Evolutionary conservation across 2,329 filamentous ascomycete genomes (phyloP).

Genomic region (Claviceps capensis): DNA sequence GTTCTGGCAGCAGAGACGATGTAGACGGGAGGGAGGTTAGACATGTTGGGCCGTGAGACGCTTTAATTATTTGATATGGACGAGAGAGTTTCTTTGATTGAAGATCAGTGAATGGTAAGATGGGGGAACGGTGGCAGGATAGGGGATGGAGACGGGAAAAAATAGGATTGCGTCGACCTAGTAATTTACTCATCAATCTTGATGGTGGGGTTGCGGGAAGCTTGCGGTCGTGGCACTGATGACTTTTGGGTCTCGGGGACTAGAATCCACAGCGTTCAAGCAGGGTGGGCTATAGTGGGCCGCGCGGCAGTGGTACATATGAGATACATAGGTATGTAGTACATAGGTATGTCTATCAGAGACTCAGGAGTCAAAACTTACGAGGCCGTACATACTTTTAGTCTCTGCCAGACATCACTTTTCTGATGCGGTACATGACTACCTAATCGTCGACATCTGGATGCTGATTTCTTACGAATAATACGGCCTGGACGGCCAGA

Average conservation of each 20-base stretch:
- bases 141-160: background rate
- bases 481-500: too few species aligned
- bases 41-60: background rate
- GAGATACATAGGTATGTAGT: too few species aligned
- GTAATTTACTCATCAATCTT: background rate
- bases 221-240: background rate
- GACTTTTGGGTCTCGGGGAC: background rate
- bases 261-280: background rate
- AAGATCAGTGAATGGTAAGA: background rate
- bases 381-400: too few species aligned
- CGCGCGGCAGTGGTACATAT: too few species aligned
- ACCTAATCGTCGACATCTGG: too few species aligned
- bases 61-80: background rate
- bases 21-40: conserved; percentile 66
- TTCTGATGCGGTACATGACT: too few species aligned
- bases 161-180: background rate
- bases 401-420: too few species aligned
- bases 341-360: too few species aligned
- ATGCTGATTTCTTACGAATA: too few species aligned
- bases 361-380: too few species aligned
- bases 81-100: background rate
- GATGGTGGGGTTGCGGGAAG: background rate
- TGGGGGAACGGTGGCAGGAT: conserved; percentile 1
- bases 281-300: too few species aligned
- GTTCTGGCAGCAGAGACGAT: conserved; percentile 88